Base-by-base conservation (phyloP, 1,284 basidiomycete genomes). In the Cryptococcus sp. region DNA sequence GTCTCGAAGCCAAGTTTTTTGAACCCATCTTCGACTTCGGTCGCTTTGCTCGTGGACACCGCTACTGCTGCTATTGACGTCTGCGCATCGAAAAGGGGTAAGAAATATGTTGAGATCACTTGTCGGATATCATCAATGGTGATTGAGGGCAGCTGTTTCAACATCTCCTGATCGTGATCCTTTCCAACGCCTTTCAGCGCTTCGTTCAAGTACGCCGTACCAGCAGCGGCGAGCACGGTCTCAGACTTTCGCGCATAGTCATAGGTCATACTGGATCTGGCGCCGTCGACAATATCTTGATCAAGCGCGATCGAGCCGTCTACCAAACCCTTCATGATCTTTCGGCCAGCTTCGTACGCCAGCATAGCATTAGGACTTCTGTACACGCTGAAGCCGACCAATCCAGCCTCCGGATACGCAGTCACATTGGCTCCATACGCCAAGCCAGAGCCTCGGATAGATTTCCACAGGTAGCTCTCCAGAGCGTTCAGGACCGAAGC, bases 401-500 rank as follows among this genome's bases (percentile, higher is more conserved):
- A 78, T 5, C 93, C 92, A 38, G 88, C 83, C 78, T 99, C 95
- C 44, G 87, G 80, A 70, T 96, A 91, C 20, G 87, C 78, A 1
- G 83, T 82, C 50, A 93, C 85, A 65, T 86, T 86, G 19, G 93
- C 92, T 16, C 93, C 93, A 70, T 99, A 99, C 0, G 96, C 96
- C 46, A 97, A 80, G 16, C 94, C 94, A 52, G 90, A 88, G 3
- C 94, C 94, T 56, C 93, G 87, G 63, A 97, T 92, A 59, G 87
- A 88, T 87, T 78, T 75, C 95, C 96, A 99, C 57, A 99, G 85
- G 76, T 89, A 97, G 64, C 89, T 89, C 80, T 99, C 96, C 50
- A 93, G 87, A 2, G 93, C 95, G 67, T 97, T 97, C 49, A 99
- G 80, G 4, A 94, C 86, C 62, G 93, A 89, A 7, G 89, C 79